phyloP scores from a whole-genome alignment of 2,329 filamentous ascomycete genomes.

The Chaetomium olivaceum region DNA sequence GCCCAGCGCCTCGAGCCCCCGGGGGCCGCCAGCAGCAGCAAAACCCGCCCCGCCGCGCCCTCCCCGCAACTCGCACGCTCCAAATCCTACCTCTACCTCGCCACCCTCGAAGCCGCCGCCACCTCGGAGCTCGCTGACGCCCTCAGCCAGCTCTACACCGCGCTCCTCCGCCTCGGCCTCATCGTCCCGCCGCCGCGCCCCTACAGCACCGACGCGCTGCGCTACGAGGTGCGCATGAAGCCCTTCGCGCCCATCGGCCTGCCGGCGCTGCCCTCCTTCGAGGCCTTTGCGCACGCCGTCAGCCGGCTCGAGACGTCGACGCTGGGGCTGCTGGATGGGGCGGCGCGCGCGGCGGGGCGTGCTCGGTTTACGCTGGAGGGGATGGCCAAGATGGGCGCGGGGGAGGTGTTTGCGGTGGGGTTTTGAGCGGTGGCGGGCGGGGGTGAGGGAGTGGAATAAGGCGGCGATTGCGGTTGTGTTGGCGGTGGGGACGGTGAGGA shows the following conservation, averaged over 20 bases:
- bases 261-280: constrained; percentile 65
- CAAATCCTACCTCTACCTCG: constrained; percentile 57
- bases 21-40: constrained; percentile 15
- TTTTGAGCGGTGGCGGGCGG: constrained; percentile 62
- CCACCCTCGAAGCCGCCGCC: constrained; percentile 65
- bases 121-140: constrained; percentile 59
- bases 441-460: constrained; percentile 62
- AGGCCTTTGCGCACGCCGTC: constrained; percentile 56
- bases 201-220: constrained; percentile 66
- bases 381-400: constrained; percentile 52
- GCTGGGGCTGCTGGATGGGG: constrained; percentile 46
- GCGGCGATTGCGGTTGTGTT: constrained; percentile 72
- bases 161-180: constrained; percentile 60
- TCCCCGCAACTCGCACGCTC: constrained; percentile 50
- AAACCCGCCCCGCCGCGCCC: constrained; percentile 25
- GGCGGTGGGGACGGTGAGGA: constrained; percentile 61
- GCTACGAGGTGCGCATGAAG: constrained; percentile 85
- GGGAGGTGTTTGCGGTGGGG: constrained; percentile 56
- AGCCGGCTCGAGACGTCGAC: constrained; percentile 44
- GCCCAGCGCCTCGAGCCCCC: constrained; percentile 38
- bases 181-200: constrained; percentile 56
- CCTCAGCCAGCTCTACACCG: constrained; percentile 63
- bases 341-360: constrained; percentile 48
- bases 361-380: constrained; percentile 59
- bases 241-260: constrained; percentile 71